phyloP scores from a whole-genome alignment of 78 protist genomes.

The Dictyostelium discoideum region dicty_2.7 NC_007089.4:3306001-3306500 shows the following conservation, averaged over 20 bases:
- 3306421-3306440: not conserved
- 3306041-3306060: not conserved
- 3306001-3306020: no score
- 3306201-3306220: not conserved
- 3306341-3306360: constrained; percentile 11
- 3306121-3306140: not conserved
- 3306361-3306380: constrained; percentile 6
- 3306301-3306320: constrained; percentile 5
- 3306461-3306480: not conserved
- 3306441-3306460: not conserved
- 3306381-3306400: not conserved
- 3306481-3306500: not conserved
- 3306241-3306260: constrained; percentile 14
- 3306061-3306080: not conserved
- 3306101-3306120: not conserved
- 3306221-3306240: not conserved
- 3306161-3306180: not conserved
- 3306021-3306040: no score
- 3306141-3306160: not conserved
- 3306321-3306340: not conserved
- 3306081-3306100: not conserved
- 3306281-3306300: not conserved
- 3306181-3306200: constrained; percentile 1
- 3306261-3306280: not conserved
- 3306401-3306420: constrained; percentile 8